phyloP scores from a whole-genome alignment of 2,329 filamentous ascomycete species.

The Zasmidium cellare region DNA sequence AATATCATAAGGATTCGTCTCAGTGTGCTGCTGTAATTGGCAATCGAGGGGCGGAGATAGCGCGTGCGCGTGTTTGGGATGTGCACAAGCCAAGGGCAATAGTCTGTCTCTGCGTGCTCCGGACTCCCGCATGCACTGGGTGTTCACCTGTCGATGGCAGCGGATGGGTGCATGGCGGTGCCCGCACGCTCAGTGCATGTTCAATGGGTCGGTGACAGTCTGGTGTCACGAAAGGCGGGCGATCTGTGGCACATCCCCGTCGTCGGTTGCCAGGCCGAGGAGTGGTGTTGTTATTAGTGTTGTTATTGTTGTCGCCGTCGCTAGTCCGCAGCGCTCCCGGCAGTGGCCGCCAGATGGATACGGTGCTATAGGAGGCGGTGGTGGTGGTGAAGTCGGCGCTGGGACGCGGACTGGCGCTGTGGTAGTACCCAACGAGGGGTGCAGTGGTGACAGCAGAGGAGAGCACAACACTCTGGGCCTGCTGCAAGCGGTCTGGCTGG shows the following conservation, averaged over 20 bases:
- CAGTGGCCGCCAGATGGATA: not conserved
- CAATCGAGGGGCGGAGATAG: not conserved
- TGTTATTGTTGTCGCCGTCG: not conserved
- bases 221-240: not conserved
- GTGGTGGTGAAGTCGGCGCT: not conserved
- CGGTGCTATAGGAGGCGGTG: not conserved
- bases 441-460: not conserved
- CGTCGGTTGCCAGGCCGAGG: not conserved
- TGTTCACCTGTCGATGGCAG: constrained; percentile 1
- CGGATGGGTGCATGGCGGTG: constrained; percentile 12
- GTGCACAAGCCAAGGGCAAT: not conserved
- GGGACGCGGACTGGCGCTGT: not conserved
- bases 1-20: constrained; percentile 8
- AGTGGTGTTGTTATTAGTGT: not conserved
- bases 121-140: not conserved
- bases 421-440: not conserved
- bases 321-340: not conserved
- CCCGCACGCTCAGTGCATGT: constrained; percentile 14
- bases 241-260: not conserved
- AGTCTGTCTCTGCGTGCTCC: not conserved
- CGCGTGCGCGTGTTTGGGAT: constrained; percentile 1
- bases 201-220: not conserved
- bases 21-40: constrained; percentile 11
- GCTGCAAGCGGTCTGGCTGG: not conserved
- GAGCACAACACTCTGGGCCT: not conserved